Conservation (phyloP, 305 asterid species). For the Fraxinus dipetala region DNA sequence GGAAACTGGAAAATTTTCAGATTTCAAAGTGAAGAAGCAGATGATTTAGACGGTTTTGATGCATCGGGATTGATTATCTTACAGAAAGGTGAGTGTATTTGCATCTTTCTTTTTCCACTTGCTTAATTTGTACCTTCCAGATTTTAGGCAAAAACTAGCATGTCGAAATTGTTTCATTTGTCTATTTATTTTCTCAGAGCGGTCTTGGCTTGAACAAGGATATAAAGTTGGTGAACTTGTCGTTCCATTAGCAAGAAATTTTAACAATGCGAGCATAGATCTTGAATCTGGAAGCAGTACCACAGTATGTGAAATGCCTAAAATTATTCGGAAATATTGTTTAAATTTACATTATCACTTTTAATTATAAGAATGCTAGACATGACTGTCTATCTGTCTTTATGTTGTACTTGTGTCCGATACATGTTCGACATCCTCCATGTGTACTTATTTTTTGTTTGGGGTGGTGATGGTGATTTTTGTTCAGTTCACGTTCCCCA, state of each 20-base stretch:
- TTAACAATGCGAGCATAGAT: slow-evolving; percentile 48
- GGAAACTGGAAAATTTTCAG: slow-evolving; percentile 76
- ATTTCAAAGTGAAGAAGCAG: slow-evolving; percentile 51
- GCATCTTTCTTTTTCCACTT: not conserved
- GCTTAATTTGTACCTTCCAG: slow-evolving; percentile 5
- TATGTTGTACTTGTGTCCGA: not conserved
- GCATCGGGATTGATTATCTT: slow-evolving; percentile 64
- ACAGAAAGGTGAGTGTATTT: slow-evolving; percentile 45
- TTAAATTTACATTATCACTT: not conserved
- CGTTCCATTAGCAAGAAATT: slow-evolving; percentile 73
- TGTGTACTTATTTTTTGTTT: not conserved
- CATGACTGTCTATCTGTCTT: not conserved
- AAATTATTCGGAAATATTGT: not conserved
- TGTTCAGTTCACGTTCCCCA: not conserved
- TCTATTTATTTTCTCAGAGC: slow-evolving; percentile 38
- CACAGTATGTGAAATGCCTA: slow-evolving; percentile 33
- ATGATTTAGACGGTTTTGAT: slow-evolving; percentile 66
- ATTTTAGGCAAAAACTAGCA: not conserved
- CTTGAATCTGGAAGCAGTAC: slow-evolving; percentile 43
- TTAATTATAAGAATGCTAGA: not conserved
- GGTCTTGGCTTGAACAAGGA: slow-evolving; percentile 70
- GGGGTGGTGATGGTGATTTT: not conserved
- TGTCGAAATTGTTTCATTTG: not conserved
- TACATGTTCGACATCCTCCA: not conserved
- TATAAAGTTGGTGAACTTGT: slow-evolving; percentile 73